Conservation (phyloP, 441 rosid genomes). For the Syzygium malaccense region DNA sequence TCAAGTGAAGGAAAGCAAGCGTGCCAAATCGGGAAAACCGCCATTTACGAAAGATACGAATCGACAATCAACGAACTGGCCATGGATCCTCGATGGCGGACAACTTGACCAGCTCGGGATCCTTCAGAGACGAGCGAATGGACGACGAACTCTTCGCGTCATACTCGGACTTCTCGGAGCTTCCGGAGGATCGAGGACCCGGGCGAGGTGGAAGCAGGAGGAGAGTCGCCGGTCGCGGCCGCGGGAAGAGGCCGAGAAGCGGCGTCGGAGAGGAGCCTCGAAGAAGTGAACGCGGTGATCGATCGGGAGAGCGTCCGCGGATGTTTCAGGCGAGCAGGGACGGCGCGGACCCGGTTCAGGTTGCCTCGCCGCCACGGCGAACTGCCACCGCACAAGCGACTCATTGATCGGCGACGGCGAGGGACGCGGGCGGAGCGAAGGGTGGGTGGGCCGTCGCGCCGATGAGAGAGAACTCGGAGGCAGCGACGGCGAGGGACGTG, state of each 20-base stretch:
- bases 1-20: background rate
- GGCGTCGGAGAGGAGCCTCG: conserved; percentile 1
- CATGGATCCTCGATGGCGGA: conserved; percentile 74
- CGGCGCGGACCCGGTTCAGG: background rate
- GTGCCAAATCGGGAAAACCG: background rate
- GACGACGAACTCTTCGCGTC: background rate
- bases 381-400: background rate
- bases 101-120: conserved; percentile 62
- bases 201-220: background rate
- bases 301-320: background rate
- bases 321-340: background rate
- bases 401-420: background rate
- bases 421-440: background rate
- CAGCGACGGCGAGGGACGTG: background rate
- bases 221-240: background rate
- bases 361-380: background rate
- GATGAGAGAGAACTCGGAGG: background rate
- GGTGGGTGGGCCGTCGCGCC: background rate
- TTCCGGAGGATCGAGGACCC: background rate
- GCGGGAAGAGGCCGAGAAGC: background rate
- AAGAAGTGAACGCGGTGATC: background rate
- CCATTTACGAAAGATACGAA: background rate
- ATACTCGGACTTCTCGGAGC: background rate
- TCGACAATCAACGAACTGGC: conserved; percentile 17
- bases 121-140: conserved; percentile 15